Evolutionary conservation across 1,284 basidiomycete species (phyloP), one percentile per base, ranked within the genome.

Genomic region (Gymnopus androsaceus): DNA sequence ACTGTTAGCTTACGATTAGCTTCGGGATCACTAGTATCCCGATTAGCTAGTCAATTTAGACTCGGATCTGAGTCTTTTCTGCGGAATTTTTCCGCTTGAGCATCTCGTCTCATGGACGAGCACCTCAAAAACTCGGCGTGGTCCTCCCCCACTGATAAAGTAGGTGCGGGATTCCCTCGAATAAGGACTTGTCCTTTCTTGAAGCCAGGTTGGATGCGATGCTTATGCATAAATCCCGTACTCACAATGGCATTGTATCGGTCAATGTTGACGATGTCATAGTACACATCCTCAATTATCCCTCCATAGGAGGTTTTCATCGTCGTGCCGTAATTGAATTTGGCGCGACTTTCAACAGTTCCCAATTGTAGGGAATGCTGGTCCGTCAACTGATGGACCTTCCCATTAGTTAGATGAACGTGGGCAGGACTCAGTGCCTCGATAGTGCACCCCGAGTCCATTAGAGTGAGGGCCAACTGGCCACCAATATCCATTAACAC

Each of bases 201-300:
- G 49, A 74, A 69, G 52, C 70, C 67, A 0, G 72, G 46, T 1
- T 59, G 19, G 1, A 70, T 61, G 3, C 62, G 53, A 46, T 65
- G 52, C n/a, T n/a, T n/a, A n/a, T n/a, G n/a, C n/a, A n/a, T n/a
- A n/a, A n/a, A n/a, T n/a, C n/a, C n/a, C n/a, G n/a, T n/a, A n/a
- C n/a, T n/a, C n/a, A n/a, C n/a, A n/a, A n/a, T n/a, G n/a, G n/a
- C n/a, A n/a, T n/a, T n/a, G n/a, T n/a, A n/a, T n/a, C n/a, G n/a
- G n/a, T n/a, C n/a, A n/a, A n/a, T n/a, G n/a, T n/a, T n/a, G n/a
- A n/a, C n/a, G n/a, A n/a, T n/a, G n/a, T n/a, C n/a, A n/a, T n/a
- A n/a, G n/a, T n/a, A n/a, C n/a, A 53, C 25, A 12, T 60, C 28
- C 5, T 58, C 55, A 1, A 50, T 28, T 3, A 72, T 66, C 1